Base-by-base conservation (phyloP, 2,329 filamentous ascomycete genomes). In the Leptoxyphium fumago region DNA sequence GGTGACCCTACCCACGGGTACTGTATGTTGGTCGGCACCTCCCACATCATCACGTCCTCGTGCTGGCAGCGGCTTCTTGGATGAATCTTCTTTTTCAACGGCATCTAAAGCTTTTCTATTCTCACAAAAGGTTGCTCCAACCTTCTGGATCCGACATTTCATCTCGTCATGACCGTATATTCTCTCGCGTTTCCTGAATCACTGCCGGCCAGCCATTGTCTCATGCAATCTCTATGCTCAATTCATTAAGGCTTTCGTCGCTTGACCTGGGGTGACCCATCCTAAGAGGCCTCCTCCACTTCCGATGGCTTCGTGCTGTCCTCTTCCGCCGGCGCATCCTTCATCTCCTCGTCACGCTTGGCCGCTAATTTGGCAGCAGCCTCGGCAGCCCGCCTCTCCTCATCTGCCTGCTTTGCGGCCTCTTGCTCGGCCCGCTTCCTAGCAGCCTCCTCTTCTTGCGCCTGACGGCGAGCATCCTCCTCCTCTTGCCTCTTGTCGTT, bases 401-500 rank as follows among this genome's bases (percentile, higher is more conserved):
- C 83, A 66, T 84, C 85, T 45, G 82, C 81, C 55, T 82, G 80
- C 61, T 78, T 78, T 65, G 85, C 81, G 50, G 84, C 84, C 46
- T 91, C 86, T 43, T 79, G 66, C 57, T 78, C 74, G 21, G 74
- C 76, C 44, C 71, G 68, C 64, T 75, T 75, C 66, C 76, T 81
- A 46, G 74, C 75, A 13, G 67, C 68, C 34, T 68, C 74, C 57
- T 77, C 75, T 58, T 89, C 85, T 61, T 86, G 69, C 38, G 69
- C 71, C 62, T 76, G 71, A 50, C 69, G 77, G 38, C 80, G 66
- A 15, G 81, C 83, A 61, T 84, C 78, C 53, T 87, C 82, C 68
- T 95, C 86, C 48, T 80, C 77, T 67, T 95, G 85, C 51, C 87
- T 70, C 73, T 94, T 94, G 65, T 98, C 91, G 63, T 89, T 88